A percentile compares a stretch with the other conserved stretches of the same genome.
These are phyloP conservation scores for Magnusiomyces paraingens DNA, from an alignment of 1,139 yeast species.

Conservation along the genomic window DNA sequence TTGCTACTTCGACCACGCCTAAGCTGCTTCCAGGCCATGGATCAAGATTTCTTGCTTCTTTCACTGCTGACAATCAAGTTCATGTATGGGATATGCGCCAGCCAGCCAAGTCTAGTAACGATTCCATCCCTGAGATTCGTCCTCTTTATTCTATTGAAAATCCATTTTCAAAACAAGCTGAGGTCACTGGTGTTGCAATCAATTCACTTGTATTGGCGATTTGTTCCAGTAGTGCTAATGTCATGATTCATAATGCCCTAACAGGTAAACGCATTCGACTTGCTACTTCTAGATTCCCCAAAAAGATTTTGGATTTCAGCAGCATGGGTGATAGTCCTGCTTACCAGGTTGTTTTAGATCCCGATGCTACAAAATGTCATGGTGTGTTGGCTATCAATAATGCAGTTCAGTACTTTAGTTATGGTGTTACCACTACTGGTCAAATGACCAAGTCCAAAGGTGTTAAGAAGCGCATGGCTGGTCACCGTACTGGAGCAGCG, in stretches of 20 bases:
- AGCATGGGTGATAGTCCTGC: constrained; percentile 35
- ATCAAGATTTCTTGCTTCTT: constrained; percentile 16
- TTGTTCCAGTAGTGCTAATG: constrained; percentile 59
- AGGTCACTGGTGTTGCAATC: constrained; percentile 37
- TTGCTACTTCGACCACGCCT: constrained; percentile 2
- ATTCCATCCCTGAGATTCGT: constrained; percentile 19
- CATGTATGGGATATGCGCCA: constrained; percentile 39
- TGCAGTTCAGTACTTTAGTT: constrained; percentile 54
- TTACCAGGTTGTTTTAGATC: constrained; percentile 33
- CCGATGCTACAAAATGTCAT: constrained; percentile 39
- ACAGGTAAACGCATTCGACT: constrained; percentile 46
- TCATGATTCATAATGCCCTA: constrained; percentile 55
- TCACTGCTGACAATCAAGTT: constrained; percentile 24
- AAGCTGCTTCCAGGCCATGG: neutral
- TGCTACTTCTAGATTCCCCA: constrained; percentile 11
- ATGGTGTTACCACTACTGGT: constrained; percentile 38
- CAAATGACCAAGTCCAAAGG: constrained; percentile 15
- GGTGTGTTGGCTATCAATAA: constrained; percentile 55
- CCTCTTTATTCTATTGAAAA: constrained; percentile 29
- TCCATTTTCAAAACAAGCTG: constrained; percentile 27
- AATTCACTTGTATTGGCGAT: constrained; percentile 45
- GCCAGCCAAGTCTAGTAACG: constrained; percentile 22
- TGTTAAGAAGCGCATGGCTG: constrained; percentile 21
- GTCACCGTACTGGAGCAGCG: no score
- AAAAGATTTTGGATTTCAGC: constrained; percentile 16